These are phyloP conservation scores for Botrytis fragariae DNA, from an alignment of 2,329 filamentous ascomycete species.

Conservation along the genomic window DNA sequence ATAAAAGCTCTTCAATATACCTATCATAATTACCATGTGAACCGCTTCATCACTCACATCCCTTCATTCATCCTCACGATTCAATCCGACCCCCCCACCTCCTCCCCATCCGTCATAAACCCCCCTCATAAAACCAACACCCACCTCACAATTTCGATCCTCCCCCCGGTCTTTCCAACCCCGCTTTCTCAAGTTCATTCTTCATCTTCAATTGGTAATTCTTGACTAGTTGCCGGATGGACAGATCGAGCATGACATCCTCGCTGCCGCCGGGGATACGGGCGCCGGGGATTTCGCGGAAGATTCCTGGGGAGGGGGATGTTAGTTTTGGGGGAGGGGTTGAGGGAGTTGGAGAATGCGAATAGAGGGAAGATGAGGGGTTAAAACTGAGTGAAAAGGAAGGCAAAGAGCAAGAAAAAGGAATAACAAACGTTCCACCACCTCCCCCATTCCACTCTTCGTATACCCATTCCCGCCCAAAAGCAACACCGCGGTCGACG, in stretches of 20 bases:
- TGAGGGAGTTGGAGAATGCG: too few relatives aligned
- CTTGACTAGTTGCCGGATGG: conserved; percentile 68
- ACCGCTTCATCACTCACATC: not conserved
- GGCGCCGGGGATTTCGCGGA: conserved; percentile 60
- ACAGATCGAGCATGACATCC: conserved; percentile 70
- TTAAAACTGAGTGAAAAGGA: too few relatives aligned
- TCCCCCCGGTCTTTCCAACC: conserved; percentile 40
- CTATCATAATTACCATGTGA: too few relatives aligned
- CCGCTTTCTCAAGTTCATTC: conserved; percentile 31
- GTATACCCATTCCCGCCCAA: conserved; percentile 76
- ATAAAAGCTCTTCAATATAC: too few relatives aligned
- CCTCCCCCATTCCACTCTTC: conserved; percentile 65
- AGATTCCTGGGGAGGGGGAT: conserved; percentile 47
- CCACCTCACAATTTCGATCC: conserved; percentile 42
- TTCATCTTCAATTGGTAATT: conserved; percentile 59
- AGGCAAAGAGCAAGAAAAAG: not conserved
- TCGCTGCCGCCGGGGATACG: conserved; percentile 68
- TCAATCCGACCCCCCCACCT: not conserved
- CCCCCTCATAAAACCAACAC: too few relatives aligned
- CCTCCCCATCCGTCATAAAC: too few relatives aligned
- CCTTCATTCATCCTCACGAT: not conserved
- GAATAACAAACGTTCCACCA: conserved; percentile 60
- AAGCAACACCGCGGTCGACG: conserved; percentile 64
- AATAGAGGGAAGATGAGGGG: too few relatives aligned
- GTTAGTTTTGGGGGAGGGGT: not conserved